Base-by-base conservation (phyloP, 129 eudicot species). In the Logfia minima region DNA sequence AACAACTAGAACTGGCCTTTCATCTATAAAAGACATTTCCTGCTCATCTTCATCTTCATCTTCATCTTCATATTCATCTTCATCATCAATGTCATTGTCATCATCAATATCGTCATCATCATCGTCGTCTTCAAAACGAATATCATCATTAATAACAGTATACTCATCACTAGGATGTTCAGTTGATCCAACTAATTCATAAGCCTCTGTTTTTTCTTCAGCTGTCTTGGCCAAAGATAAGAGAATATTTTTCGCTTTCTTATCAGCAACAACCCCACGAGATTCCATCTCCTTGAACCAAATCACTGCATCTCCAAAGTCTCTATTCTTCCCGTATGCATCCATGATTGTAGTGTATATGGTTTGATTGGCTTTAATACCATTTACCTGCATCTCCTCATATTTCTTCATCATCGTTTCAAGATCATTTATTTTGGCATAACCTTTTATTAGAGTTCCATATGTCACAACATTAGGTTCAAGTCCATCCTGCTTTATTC, bases 331-430 rank as follows among this genome's bases (percentile, higher is more conserved):
- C 18, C 98, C 98, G 67, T 89, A 83, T 31, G 98, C 97, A 70
- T 94, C 98, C 98, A 94, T 94, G 67, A 94, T 91, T 1, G 96
- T 91, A n/a, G 98, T 94, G 77, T 86, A 83, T 66, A 94, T 80
- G 0, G 96, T 89, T 53, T 88, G 86, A 72, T 94, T 94, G 8
- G 90, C 75, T 80, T 85, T 89, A 39, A 94, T 89, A 52, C 92
- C 93, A 59, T 60, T 52, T 7, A 75, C 22, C 24, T 86, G 88
- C 97, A 94, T 91, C 72, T 87, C 88, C 78, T 94, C 93, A 6
- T 84, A 94, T 77, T 89, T 91, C 90, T 86, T 74, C 96, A 91
- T 89, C 97, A 89, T 91, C 41, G 84, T 94, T 71, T 91, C 96
- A 16, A 91, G 86, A 65, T 94, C 80, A 61, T 86, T 87, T 14